Evolutionary conservation across 345 rosid species (phyloP).

Genomic region (Sisymbrium altissimum): DNA sequence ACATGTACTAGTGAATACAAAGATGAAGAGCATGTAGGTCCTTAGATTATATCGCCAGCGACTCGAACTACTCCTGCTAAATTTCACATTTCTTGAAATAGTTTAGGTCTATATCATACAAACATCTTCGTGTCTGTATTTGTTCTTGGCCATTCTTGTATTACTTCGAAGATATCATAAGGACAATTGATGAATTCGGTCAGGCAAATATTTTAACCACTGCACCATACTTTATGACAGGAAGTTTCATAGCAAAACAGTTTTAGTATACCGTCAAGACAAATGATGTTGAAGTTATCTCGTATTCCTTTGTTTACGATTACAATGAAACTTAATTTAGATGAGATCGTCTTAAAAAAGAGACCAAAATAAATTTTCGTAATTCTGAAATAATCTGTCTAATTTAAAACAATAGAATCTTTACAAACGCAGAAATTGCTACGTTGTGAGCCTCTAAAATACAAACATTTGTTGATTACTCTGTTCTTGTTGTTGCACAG

Average conservation of each 20-base stretch:
- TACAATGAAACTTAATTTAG: neutral
- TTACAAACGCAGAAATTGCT: neutral
- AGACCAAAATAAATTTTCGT: neutral
- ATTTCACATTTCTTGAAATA: neutral
- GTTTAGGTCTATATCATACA: neutral
- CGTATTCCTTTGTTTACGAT: neutral
- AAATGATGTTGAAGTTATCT: too few species aligned
- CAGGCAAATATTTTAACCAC: neutral
- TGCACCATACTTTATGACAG: too few species aligned
- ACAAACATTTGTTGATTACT: neutral
- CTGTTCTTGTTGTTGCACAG: neutral
- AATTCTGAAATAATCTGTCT: neutral
- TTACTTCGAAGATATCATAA: neutral
- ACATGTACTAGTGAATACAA: neutral
- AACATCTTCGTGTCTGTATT: neutral
- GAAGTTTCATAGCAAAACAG: too few species aligned
- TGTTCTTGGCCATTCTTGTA: neutral
- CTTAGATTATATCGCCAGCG: neutral
- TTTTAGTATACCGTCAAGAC: neutral
- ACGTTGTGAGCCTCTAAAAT: neutral
- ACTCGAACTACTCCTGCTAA: neutral
- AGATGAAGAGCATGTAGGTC: neutral
- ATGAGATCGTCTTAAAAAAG: neutral
- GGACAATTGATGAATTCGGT: neutral
- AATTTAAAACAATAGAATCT: neutral